Percentiles rank a stretch among this genome's conserved stretches.
These are phyloP conservation scores for Quercus dentata DNA, from an alignment of 306 rosid genomes.

Conservation along the genomic window DNA sequence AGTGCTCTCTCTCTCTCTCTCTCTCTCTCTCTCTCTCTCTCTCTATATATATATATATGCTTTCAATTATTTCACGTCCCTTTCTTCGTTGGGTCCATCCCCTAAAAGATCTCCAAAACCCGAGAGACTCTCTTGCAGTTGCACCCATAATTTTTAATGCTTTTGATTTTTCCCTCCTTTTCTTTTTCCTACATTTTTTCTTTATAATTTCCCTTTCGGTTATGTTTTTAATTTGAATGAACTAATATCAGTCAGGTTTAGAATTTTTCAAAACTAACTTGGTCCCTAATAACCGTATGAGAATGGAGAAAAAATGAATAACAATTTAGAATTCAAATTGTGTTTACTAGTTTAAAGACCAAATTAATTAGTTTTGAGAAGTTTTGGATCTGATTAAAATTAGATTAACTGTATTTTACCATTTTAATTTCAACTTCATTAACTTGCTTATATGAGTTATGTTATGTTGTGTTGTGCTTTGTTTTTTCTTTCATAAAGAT, in stretches of 20 bases:
- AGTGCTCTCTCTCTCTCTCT: too few relatives aligned
- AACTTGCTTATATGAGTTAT: neutral
- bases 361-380: too few relatives aligned
- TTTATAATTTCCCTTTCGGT: neutral
- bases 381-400: too few relatives aligned
- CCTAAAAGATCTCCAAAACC: conserved; percentile 38
- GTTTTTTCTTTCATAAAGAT: neutral
- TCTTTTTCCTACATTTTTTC: neutral
- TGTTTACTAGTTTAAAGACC: too few relatives aligned
- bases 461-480: neutral
- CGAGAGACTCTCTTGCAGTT: conserved; percentile 18
- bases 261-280: too few relatives aligned
- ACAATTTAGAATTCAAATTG: too few relatives aligned
- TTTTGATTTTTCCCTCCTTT: conserved; percentile 6
- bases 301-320: too few relatives aligned
- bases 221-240: too few relatives aligned
- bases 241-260: too few relatives aligned
- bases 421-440: neutral
- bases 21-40: too few relatives aligned
- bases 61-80: conserved; percentile 62
- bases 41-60: conserved; percentile 9
- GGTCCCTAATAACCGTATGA: too few relatives aligned
- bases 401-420: too few relatives aligned
- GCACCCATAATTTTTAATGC: conserved; percentile 32
- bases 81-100: conserved; percentile 43